Base-by-base conservation (phyloP, 306 rosid species). In the Cyclanthera cordifolia region DNA sequence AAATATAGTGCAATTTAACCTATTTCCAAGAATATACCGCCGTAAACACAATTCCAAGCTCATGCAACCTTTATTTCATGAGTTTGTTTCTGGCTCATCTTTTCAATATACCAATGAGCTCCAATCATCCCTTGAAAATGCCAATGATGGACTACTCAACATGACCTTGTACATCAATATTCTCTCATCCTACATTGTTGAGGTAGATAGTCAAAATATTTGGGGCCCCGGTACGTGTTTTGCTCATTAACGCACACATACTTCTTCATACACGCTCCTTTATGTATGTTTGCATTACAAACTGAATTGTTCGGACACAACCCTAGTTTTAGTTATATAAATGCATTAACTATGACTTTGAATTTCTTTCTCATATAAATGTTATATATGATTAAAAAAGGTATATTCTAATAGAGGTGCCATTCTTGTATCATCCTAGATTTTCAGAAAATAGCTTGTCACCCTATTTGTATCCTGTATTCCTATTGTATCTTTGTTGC, bases 1-100 rank as follows among this genome's bases (percentile, higher is more conserved):
- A 69, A 90, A 88, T 79, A 69, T 94, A 53, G 70, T 90, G 82
- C 90, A 88, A 48, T 88, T 94, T 80, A 90, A 80, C 71, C 76
- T 94, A 56, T 94, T 94, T 77, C 99, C 99, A 2, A 83, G 74
- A 72, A 79, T 94, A 73, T 88, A 88, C 81, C 85, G 4, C 52
- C 82, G 82, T 61, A 73, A 87, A 60, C 89, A 83, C 45, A 84
- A 81, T 76, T 80, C 90, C 46, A 88, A 83, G 86, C 88, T 90
- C 73, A 80, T 94, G 76, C 96, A 94, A 74, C 99, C 99, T 79
- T 71, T 94, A 64, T 94, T 83, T 77, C 97, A 86, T 53, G 97
- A 90, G 84, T 94, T 94, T 81, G 82, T 90, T 45, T 88, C 99
- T 0, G 99, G 99, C 69, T 94, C 99, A 34, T 77, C 73, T 67